Evolutionary conservation across 768 basidiomycete genomes (phyloP), one percentile per base, ranked within the genome.

Genomic region (Trametes meyenii): DNA sequence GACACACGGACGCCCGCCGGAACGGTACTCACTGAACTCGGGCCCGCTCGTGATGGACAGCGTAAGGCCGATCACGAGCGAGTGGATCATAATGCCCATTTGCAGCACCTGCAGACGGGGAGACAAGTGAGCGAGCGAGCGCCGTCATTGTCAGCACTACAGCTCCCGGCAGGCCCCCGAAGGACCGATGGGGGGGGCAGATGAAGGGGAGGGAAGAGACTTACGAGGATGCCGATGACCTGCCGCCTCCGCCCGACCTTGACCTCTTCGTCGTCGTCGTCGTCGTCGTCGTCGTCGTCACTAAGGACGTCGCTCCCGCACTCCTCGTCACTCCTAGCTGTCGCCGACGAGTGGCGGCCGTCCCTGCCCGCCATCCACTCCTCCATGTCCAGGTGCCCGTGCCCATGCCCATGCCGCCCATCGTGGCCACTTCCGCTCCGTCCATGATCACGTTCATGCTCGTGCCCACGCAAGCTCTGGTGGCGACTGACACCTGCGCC

Each of bases 41-140:
- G 83, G 66, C 17, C 89, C 87, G 5, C 81, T 77, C 4, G 88
- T 83, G 56, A 93, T 83, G 1, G 89, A 82, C 19, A 93, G 76
- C 4, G 92, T 93, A 21, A 93, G 71, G 2, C 92, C 92, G 58
- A 94, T 90, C 35, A 93, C 83, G 48, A 94, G 70, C 2, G 92
- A 88, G 69, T 94, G 85, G 50, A 95, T 80, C 90, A 95, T 89
- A 67, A 96, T 91, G 48, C 94, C 85, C 2, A 89, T 69, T 82
- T 96, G 89, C 38, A 96, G 77, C 35, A 91, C 85, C 90, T 92
- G 53, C 48, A 8, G 29, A 8, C 29, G 29, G 29, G 29, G 29
- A 33, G 29, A 8, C 29, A 3, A n/a, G n/a, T n/a, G n/a, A n/a
- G n/a, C n/a, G n/a, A n/a, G 4, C 29, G 29, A 33, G 29, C 29